Conservation (phyloP, 441 rosid species). For the Eugenia klotzschiana region DNA sequence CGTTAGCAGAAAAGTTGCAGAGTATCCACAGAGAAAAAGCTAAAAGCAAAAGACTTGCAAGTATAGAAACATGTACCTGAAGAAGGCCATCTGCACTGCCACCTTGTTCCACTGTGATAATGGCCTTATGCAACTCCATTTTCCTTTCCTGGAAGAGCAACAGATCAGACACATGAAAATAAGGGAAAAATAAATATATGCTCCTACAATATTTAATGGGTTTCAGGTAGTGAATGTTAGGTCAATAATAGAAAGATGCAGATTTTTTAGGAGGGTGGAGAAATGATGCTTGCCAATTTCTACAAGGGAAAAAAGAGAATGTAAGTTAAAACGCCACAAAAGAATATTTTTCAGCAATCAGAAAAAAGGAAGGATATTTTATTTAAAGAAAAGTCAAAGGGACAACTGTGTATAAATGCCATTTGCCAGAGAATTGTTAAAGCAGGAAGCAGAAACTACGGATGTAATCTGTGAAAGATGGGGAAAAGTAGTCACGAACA, state of each 20-base stretch:
- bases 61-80: conserved; percentile 39
- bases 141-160: conserved; percentile 54
- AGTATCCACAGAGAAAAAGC: conserved; percentile 1
- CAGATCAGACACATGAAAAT: conserved; percentile 8
- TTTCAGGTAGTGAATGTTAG: neutral
- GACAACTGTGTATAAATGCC: neutral
- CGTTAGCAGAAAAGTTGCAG: conserved; percentile 7
- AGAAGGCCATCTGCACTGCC: conserved; percentile 95
- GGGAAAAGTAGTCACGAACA: neutral
- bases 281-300: neutral
- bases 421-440: neutral
- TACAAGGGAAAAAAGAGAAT: neutral
- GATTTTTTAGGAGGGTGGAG: neutral
- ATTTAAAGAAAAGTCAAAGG: neutral
- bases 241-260: neutral
- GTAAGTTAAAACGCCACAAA: neutral
- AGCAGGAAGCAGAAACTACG: neutral
- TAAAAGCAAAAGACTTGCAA: neutral
- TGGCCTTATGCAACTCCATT: conserved; percentile 77
- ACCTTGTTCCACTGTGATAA: conserved; percentile 79
- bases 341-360: neutral
- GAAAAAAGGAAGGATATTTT: neutral
- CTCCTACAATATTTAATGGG: neutral
- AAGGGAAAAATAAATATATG: neutral
- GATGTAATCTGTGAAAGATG: neutral